Percentiles rank a stretch among this genome's conserved stretches.
These are phyloP conservation scores for Colletotrichum simmondsii DNA, from an alignment of 2,329 filamentous ascomycete genomes.

Conservation along the genomic window DNA sequence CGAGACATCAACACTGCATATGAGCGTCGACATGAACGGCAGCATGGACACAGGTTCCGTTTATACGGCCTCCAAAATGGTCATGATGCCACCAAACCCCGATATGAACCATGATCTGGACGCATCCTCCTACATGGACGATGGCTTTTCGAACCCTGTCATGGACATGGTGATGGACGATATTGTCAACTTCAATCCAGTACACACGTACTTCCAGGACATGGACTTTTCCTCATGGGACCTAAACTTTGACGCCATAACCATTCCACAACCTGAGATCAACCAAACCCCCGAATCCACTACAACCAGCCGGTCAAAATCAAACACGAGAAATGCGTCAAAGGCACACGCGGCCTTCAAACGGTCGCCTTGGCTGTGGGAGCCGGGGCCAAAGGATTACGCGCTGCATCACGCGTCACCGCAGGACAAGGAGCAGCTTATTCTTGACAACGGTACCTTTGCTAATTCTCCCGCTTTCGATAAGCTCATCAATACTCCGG, in stretches of 20 bases:
- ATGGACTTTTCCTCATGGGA: slow-evolving; percentile 47
- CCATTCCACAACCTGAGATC: slow-evolving; percentile 42
- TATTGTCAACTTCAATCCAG: slow-evolving; percentile 41
- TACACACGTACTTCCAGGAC: slow-evolving; percentile 43
- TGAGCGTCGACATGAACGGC: slow-evolving; percentile 10
- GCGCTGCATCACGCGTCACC: slow-evolving; percentile 18
- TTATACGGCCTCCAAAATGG: slow-evolving; percentile 9
- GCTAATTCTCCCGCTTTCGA: slow-evolving; percentile 28
- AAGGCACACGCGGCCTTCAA: slow-evolving; percentile 46
- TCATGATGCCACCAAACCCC: slow-evolving; percentile 7
- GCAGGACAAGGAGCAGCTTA: slow-evolving; percentile 27
- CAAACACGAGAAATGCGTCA: slow-evolving; percentile 39
- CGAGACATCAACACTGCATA: slow-evolving; percentile 29
- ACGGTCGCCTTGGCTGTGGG: slow-evolving; percentile 47
- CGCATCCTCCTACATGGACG: slow-evolving; percentile 15
- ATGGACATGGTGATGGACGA: slow-evolving; percentile 28
- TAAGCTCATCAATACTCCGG: slow-evolving; percentile 22
- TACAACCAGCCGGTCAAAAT: slow-evolving; percentile 37
- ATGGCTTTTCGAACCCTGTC: slow-evolving; percentile 19
- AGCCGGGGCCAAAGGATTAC: slow-evolving; percentile 43
- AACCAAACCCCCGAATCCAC: slow-evolving; percentile 42
- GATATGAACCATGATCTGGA: slow-evolving; percentile 19
- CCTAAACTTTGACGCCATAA: slow-evolving; percentile 43
- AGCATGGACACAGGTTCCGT: slow-evolving; percentile 8
- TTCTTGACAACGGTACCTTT: slow-evolving; percentile 20